Evolutionary conservation across 495 filamentous ascomycete genomes (phyloP), one percentile per base, ranked within the genome.

Genomic region (Aspergillus ostianus): DNA sequence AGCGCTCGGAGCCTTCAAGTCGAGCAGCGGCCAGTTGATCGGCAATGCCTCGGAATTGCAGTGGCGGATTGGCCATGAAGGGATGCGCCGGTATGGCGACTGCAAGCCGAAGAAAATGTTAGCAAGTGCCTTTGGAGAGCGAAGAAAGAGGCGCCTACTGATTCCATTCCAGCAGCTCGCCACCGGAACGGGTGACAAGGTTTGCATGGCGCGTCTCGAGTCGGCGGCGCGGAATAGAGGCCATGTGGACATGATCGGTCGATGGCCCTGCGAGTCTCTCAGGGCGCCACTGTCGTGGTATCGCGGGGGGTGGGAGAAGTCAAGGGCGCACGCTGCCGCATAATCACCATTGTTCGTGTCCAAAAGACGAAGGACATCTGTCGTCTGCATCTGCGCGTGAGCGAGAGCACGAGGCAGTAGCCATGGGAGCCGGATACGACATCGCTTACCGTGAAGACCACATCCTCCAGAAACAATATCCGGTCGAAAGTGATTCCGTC

Each of bases 231-330:
- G 77, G 65, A 96, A 96, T 73, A 87, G 95, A 0, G 92, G 92
- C 84, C 88, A 95, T 21, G 81, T 87, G 56, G 84, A 79, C 58
- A 84, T 84, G 10, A 85, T 70, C n/a, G 81, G 74, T 56, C 86
- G 83, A 57, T 84, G 70, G 49, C 91, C 92, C 3, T 76, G 61
- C 8, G 75, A 73, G 68, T 95, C 92, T 3, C 91, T 87, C 7
- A 93, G 78, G n/a, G 92, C 91, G 67, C 94, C 94, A 2, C 90
- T 92, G 67, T 95, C 92, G 73, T 94, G 93, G 73, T 86, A 92
- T 5, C 64, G 41, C 3, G 89, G 86, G 0, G 88, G 85, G 30
- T 82, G 81, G 15, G 79, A 72, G 65, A 91, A 94, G 67, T 96
- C 92, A 57, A 95, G 74, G 0, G 89, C 83, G 71, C 92, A 96